Evolutionary conservation across 2,329 filamentous ascomycete species (phyloP).

Genomic region (Diaporthe helianthi): DNA sequence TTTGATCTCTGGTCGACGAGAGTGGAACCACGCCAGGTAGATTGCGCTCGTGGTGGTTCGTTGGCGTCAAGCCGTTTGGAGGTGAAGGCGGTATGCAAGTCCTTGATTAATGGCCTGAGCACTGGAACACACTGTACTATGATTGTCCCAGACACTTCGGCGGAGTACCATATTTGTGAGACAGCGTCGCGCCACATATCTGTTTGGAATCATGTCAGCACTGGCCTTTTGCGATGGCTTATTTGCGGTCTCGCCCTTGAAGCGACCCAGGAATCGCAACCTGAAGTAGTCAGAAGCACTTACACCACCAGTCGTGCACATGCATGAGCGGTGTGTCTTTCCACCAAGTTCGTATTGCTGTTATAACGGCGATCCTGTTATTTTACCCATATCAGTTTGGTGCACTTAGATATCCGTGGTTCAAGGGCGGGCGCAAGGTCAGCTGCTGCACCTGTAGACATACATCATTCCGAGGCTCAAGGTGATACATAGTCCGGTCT

Average conservation of each 20-base stretch:
- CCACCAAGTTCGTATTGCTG: conserved; percentile 56
- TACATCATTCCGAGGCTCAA: conserved; percentile 59
- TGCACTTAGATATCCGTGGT: not conserved
- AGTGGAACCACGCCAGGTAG: conserved; percentile 32
- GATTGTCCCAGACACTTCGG: conserved; percentile 60
- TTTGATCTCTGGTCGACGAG: conserved; percentile 27
- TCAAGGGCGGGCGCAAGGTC: not conserved
- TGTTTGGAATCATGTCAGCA: conserved; percentile 4
- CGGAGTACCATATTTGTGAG: conserved; percentile 57
- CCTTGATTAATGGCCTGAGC: conserved; percentile 54
- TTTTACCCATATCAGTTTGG: not conserved
- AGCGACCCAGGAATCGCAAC: not conserved
- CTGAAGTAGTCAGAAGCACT: conserved; percentile 44
- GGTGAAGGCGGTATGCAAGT: conserved; percentile 48
- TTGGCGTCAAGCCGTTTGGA: conserved; percentile 38
- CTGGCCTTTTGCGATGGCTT: not conserved
- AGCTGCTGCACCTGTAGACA: conserved; percentile 35
- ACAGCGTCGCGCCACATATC: conserved; percentile 49
- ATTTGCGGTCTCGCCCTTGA: no score
- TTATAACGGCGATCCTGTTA: conserved; percentile 52
- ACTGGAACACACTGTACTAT: conserved; percentile 63
- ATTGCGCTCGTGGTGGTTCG: conserved; percentile 19
- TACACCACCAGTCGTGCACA: conserved; percentile 52
- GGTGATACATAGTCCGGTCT: conserved; percentile 56
- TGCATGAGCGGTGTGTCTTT: conserved; percentile 53